phyloP scores from a whole-genome alignment of 169 alveolate species.

The Eimeria maxima region DNA sequence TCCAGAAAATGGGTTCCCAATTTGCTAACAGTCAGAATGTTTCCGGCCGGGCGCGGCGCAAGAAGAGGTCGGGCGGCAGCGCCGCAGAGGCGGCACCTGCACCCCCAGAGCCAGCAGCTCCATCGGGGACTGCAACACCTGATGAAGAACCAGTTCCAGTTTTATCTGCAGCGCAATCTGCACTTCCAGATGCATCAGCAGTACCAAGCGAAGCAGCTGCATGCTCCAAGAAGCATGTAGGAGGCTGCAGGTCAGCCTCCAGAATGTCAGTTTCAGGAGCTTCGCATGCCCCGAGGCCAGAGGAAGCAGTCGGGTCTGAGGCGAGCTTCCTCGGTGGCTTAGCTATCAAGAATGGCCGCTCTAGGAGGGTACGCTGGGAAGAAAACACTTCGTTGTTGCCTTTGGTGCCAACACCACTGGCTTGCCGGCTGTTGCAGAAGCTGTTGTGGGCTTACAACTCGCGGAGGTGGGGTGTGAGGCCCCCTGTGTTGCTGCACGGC shows the following conservation, averaged over 20 bases:
- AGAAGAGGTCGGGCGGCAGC: not conserved
- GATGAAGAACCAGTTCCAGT: not conserved
- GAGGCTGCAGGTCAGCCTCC: not conserved
- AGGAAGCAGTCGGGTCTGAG: constrained; percentile 13
- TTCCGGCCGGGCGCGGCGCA: constrained; percentile 34
- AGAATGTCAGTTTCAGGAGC: not conserved
- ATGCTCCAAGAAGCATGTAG: not conserved
- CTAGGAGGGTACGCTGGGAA: not conserved
- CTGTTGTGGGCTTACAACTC: constrained; percentile 54
- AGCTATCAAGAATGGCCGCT: not conserved
- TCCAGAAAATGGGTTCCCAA: constrained; percentile 2
- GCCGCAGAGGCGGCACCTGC: constrained; percentile 66
- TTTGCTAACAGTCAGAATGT: not conserved
- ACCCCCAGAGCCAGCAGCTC: not conserved
- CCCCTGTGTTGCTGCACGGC: constrained; percentile 81
- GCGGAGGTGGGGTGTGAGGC: constrained; percentile 64
- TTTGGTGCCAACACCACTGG: constrained; percentile 57
- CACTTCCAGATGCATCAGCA: not conserved
- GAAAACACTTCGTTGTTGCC: constrained; percentile 28
- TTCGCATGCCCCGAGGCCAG: constrained; percentile 17
- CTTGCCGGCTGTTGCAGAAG: constrained; percentile 27
- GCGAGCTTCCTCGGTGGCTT: not conserved
- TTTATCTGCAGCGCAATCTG: not conserved
- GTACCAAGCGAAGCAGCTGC: not conserved
- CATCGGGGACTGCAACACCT: not conserved